Percentiles rank a stretch among this genome's conserved stretches.
Evolutionary conservation across 2,329 filamentous ascomycete genomes (phyloP).

Genomic region (Diaporthe amygdali): DNA sequence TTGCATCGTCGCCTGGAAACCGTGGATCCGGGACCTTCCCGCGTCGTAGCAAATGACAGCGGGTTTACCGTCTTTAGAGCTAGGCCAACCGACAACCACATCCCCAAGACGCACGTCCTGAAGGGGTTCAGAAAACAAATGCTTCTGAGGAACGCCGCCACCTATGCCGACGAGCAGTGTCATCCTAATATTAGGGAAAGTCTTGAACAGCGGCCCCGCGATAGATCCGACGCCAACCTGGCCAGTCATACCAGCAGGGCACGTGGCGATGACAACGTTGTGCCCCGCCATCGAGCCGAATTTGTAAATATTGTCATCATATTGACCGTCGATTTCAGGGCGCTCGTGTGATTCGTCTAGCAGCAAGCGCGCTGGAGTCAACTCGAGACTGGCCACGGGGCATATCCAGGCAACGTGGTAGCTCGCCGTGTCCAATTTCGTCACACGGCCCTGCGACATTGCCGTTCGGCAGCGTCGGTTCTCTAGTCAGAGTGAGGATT

Average conservation of each 20-base stretch:
- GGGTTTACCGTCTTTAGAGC: slow-evolving; percentile 30
- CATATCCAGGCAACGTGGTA: slow-evolving; percentile 28
- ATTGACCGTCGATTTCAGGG: slow-evolving; percentile 17
- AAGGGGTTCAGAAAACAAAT: background rate
- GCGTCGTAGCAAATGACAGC: slow-evolving; percentile 34
- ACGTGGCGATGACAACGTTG: slow-evolving; percentile 27
- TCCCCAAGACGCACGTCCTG: slow-evolving; percentile 22
- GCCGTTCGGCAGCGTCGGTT: too few species aligned
- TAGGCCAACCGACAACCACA: slow-evolving; percentile 21
- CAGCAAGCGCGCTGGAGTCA: slow-evolving; percentile 26
- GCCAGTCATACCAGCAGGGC: slow-evolving; percentile 9
- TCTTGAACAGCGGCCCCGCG: slow-evolving; percentile 21
- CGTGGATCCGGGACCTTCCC: background rate
- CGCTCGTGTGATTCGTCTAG: slow-evolving; percentile 26
- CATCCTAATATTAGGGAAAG: slow-evolving; percentile 27
- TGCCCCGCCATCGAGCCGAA: slow-evolving; percentile 20
- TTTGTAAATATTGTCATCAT: slow-evolving; percentile 26
- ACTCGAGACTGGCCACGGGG: slow-evolving; percentile 22
- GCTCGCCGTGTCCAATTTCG: background rate
- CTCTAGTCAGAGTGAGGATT: too few species aligned
- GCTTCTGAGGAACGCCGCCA: slow-evolving; percentile 17
- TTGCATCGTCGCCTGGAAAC: background rate
- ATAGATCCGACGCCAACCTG: slow-evolving; percentile 24
- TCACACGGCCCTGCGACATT: background rate
- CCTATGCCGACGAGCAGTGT: slow-evolving; percentile 24